Evolutionary conservation across 1,284 basidiomycete species (phyloP), one percentile per base, ranked within the genome.

Genomic region (Boletus smithii): DNA sequence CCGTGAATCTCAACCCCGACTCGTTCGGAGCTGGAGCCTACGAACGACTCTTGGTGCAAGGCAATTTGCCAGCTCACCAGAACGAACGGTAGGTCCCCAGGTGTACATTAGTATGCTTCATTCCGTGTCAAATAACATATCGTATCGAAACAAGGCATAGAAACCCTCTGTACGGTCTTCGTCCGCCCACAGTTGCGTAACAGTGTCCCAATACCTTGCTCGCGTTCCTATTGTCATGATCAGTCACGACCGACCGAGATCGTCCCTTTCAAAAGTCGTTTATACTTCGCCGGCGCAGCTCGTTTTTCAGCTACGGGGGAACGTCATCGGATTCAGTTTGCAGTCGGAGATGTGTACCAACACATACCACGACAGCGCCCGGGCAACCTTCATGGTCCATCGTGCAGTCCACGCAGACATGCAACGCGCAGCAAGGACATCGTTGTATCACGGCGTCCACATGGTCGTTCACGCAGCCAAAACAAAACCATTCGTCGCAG

Each of bases 401-500:
- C 9, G 7, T 11, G 18, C 59, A 57, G 3, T 24, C 0, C 0
- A 0, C 5, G 20, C 58, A 61, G 7, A 50, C 1, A 4, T 18
- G 16, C 6, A 9, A 30, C 4, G 8, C 1, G n/a, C 56, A 58
- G 2, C 29, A 10, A 4, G 1, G 6, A 17, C 56, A 61, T 3
- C 0, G 20, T 17, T 14, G 4, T 2, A 57, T 3, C 10, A 29
- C 2, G 5, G 27, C 0, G 14, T 20, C 14, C 1, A n/a, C 32
- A 6, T 1, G 1, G 17, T 42, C 36, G 22, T 3, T 5, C 8
- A 42, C 0, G 30, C 57, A 58, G 1, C 1, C 1, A 3, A 13
- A 14, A 27, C 54, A 58, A 30, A 32, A 46, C 59, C 47, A 58
- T 3, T 5, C 0, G 14, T 13, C 0, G 16, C 57, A 60, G 14